Evolutionary conservation across 352 stramenopile genomes (phyloP), one percentile per base, ranked within the genome.

Genomic region (Aphanomyces cochlioides): DNA sequence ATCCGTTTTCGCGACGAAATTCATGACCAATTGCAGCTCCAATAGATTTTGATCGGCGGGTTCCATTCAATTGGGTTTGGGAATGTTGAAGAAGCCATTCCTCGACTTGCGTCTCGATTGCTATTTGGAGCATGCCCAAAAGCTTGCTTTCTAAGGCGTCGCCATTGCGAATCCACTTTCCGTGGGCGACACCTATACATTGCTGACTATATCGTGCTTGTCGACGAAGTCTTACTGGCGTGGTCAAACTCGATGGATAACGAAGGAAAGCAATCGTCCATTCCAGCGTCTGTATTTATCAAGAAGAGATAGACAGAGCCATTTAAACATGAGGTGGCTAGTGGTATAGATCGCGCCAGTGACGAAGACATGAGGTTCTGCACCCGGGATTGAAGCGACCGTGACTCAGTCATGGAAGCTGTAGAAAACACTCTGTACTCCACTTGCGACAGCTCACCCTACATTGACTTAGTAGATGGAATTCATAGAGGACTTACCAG

Each of bases 21-120:
- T n/a, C 54, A 40, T 61, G 17, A 12, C n/a, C 54, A 41, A 2
- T 61, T 19, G 21, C 54, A 7, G 19, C 28, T 41, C 28, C 28
- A 28, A 28, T 61, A 19, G 13, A 12, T 17, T 36, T 58, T 28
- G 50, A 58, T 36, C 37, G 63, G 17, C 17, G 37, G 60, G 47
- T 43, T 41, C 7, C 15, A 56, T 17, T 47, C 63, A 65, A 39
- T 36, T 37, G 63, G 19, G 7, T 19, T 39, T 40, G 34, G 59
- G 63, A 47, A 17, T 70, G 64, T 10, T 61, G 36, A 19, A 70
- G 7, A 7, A 70, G 19, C 43, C 64, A 70, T n/a, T 54, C 54
- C 45, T 39, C 36, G 8, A 70, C 8, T 36, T 70, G 64, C 15
- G 15, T 19, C 39, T 70, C 64, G 36, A 70, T 34, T 28, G 45